Evolutionary conservation across 2,329 filamentous ascomycete genomes (phyloP).

Genomic region (Fusarium subglutinans): DNA sequence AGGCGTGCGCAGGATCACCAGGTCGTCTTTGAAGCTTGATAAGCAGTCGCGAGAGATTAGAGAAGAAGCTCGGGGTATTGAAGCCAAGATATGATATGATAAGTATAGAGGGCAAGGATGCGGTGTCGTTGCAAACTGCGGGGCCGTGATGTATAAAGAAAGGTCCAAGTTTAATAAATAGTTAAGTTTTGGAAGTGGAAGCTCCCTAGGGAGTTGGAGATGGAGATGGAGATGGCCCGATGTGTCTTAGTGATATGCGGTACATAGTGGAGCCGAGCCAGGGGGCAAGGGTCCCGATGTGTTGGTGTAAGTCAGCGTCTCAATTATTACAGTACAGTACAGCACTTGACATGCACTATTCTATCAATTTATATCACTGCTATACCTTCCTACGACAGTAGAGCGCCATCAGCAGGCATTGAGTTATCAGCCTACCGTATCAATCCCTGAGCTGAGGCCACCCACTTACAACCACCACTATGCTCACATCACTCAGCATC

Average conservation of each 20-base stretch:
- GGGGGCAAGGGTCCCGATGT: background rate
- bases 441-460: background rate
- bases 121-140: conserved; percentile 4
- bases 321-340: too few species aligned
- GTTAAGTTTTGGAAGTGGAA: conserved; percentile 1
- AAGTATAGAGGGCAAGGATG: background rate
- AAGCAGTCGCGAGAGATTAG: background rate
- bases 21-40: background rate
- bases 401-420: background rate
- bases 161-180: conserved; percentile 15
- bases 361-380: background rate
- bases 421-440: background rate
- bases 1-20: background rate
- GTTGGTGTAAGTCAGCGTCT: background rate
- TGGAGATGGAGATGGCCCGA: background rate
- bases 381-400: too few species aligned
- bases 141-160: conserved; percentile 23
- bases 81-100: background rate
- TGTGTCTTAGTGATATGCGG: background rate
- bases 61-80: background rate
- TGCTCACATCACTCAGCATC: background rate
- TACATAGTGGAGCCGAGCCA: background rate
- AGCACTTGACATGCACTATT: background rate
- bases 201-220: background rate
- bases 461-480: background rate